A percentile compares a stretch with the other conserved stretches of the same genome.
phyloP scores from a whole-genome alignment of 495 filamentous ascomycete species.

The Trichoderma reesei region DNA sequence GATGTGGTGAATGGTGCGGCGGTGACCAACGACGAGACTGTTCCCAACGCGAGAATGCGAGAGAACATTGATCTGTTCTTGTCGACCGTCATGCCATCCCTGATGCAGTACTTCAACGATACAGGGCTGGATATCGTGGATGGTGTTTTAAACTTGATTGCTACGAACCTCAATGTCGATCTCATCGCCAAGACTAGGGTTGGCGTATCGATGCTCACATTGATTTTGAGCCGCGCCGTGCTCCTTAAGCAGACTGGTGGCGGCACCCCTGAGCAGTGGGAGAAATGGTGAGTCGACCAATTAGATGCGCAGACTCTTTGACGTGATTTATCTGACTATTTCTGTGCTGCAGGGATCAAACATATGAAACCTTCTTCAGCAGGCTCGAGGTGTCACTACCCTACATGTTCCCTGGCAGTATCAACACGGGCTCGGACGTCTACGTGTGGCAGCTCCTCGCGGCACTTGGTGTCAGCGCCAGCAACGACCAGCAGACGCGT shows the following conservation, averaged over 20 bases:
- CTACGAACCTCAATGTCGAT: constrained; percentile 66
- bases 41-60: constrained; percentile 58
- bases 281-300: constrained; percentile 58
- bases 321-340: constrained; percentile 4
- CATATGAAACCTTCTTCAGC: constrained; percentile 82
- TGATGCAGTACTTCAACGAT: constrained; percentile 82
- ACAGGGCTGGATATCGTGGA: constrained; percentile 82
- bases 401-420: constrained; percentile 75
- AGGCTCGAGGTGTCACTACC: constrained; percentile 71
- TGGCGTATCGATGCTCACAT: constrained; percentile 81
- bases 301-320: not conserved
- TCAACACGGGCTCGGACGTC: constrained; percentile 75
- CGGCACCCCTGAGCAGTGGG: constrained; percentile 61
- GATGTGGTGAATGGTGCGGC: constrained; percentile 79
- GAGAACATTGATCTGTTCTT: constrained; percentile 90
- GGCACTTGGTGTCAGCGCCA: constrained; percentile 84
- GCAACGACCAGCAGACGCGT: constrained; percentile 84
- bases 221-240: constrained; percentile 89
- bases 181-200: constrained; percentile 71
- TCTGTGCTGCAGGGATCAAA: constrained; percentile 35
- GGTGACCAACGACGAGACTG: constrained; percentile 55
- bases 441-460: constrained; percentile 98
- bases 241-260: constrained; percentile 72
- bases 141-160: constrained; percentile 73
- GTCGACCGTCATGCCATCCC: constrained; percentile 74